phyloP scores from a whole-genome alignment of 2,329 filamentous ascomycete species.

The Verticillium alfalfae region DNA sequence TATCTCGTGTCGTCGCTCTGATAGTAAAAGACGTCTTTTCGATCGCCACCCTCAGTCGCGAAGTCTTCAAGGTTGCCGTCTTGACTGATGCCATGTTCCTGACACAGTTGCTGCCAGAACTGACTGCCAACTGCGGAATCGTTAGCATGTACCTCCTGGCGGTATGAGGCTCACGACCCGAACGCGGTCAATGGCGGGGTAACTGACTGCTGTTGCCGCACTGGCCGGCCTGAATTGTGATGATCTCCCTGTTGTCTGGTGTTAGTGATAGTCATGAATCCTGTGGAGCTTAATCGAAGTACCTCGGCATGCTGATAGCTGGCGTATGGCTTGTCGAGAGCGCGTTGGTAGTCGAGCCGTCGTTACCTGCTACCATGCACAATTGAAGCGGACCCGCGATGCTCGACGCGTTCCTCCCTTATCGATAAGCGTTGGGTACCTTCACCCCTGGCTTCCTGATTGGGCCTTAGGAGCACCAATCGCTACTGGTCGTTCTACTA shows the following conservation, averaged over 20 bases:
- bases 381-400: slow-evolving; percentile 2
- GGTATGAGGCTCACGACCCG: slow-evolving; percentile 8
- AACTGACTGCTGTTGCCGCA: slow-evolving; percentile 97
- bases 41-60: slow-evolving; percentile 93
- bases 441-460: neutral
- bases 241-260: slow-evolving; percentile 72
- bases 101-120: slow-evolving; percentile 98
- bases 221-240: slow-evolving; percentile 97
- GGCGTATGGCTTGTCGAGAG: slow-evolving; percentile 1
- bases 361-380: neutral
- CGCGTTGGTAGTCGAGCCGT: neutral
- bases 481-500: too few relatives aligned
- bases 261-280: neutral
- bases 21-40: slow-evolving; percentile 99
- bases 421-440: slow-evolving; percentile 11
- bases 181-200: slow-evolving; percentile 6
- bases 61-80: slow-evolving; percentile 97
- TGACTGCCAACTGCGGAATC: slow-evolving; percentile 73
- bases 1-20: slow-evolving; percentile 98
- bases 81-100: slow-evolving; percentile 96
- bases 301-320: slow-evolving; percentile 11
- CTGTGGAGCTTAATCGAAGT: neutral
- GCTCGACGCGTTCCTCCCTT: slow-evolving; percentile 10
- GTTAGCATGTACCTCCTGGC: slow-evolving; percentile 19
- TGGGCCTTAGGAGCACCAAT: too few relatives aligned